Evolutionary conservation across 768 basidiomycete species (phyloP).

Genomic region (Antrodiella citrinella): DNA sequence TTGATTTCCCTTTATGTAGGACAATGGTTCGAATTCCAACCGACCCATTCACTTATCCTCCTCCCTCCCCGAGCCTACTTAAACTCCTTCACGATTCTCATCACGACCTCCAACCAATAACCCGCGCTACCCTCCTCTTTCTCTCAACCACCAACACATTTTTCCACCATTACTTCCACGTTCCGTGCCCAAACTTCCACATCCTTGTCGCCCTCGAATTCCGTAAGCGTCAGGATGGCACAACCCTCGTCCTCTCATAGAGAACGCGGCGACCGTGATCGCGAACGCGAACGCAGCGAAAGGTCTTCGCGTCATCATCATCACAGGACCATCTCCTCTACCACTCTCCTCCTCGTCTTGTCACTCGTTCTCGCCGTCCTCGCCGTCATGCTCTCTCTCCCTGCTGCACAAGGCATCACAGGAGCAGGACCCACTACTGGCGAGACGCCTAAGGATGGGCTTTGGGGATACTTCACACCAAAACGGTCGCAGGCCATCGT

Average conservation of each 20-base stretch:
- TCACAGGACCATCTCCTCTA: constrained; percentile 82
- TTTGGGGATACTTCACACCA: constrained; percentile 70
- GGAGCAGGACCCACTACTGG: constrained; percentile 23
- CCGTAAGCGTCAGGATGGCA: constrained; percentile 74
- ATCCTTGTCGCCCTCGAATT: constrained; percentile 70
- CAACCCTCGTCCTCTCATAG: constrained; percentile 79
- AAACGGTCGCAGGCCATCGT: constrained; percentile 78
- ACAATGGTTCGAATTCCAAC: background rate
- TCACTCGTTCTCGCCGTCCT: constrained; percentile 81
- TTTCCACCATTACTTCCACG: constrained; percentile 55
- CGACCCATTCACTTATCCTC: constrained; percentile 11
- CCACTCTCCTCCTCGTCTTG: constrained; percentile 78
- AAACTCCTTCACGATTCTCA: constrained; percentile 57
- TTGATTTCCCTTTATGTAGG: constrained; percentile 1
- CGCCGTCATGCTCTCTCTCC: constrained; percentile 86
- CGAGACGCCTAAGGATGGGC: constrained; percentile 36
- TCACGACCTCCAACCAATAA: constrained; percentile 33
- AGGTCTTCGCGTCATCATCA: constrained; percentile 63
- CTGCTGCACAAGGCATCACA: constrained; percentile 35
- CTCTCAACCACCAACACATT: constrained; percentile 9
- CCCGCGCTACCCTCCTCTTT: constrained; percentile 11
- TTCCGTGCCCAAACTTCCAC: constrained; percentile 48
- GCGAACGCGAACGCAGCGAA: constrained; percentile 43
- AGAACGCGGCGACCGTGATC: constrained; percentile 38
- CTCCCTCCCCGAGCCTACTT: constrained; percentile 38